Base-by-base conservation (phyloP, 2,329 filamentous ascomycete species). In the Microsporum canis region DNA sequence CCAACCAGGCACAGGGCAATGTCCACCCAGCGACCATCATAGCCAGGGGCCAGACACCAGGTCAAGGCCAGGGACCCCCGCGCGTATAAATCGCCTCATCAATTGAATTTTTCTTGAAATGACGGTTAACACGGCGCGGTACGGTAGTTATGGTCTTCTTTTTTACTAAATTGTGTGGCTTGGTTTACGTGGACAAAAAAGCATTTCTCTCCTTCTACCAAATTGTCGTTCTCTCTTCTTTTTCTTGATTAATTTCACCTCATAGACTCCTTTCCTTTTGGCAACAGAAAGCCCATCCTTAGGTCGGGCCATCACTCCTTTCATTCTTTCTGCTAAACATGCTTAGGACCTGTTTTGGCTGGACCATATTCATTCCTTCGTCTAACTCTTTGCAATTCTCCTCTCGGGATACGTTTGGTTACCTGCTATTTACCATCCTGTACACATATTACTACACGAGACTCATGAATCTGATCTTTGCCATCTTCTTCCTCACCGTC, bases 381-480 rank as follows among this genome's bases (percentile, higher is more conserved):
- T 51, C 17, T 23, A 23, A 7, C 38, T 3, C 38, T 12, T 39
- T 12, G 8, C 38, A 12, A 6, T 39, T 39, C 14, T 12, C 14
- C 8, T 39, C 14, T 12, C 14, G 38, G 38, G 38, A 39, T 39
- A 8, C 3, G 8, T 39, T 39, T 39, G 38, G 8, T 39, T 39
- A 39, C 14, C 45, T 31, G 45, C 27, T 29, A 12, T 29, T 29
- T 14, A 5, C 17, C 27, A 29, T 47, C 45, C 45, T 51, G 27
- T 51, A 51, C 45, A 51, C 45, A 51, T 51, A 51, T 51, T 51
- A 51, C 45, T 51, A 51, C 27, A 51, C 8, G 45, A 51, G 45
- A 31, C 27, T 51, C 14, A 51, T 31, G 45, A 51, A 51, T 31
- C 27, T 2, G 23, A 29, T 49, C 23, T 27, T 49, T 29, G 17